Conservation (phyloP, 306 rosid species). For the Gleditsia sinensis region DNA sequence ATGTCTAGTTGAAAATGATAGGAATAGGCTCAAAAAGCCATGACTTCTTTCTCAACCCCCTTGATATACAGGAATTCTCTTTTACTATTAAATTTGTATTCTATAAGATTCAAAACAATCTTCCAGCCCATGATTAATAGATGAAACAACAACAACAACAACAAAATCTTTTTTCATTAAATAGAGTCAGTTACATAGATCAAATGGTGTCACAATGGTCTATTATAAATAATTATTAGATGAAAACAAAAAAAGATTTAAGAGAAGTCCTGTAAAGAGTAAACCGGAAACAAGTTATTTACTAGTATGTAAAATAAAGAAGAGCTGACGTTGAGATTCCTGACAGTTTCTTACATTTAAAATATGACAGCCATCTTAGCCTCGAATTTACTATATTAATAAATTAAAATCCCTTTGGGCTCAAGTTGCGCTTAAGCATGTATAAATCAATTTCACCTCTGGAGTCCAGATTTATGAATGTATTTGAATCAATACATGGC, state of each 20-base stretch:
- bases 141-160: too few relatives aligned
- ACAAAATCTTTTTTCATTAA: too few relatives aligned
- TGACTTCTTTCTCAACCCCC: neutral
- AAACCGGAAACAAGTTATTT: neutral
- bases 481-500: slow-evolving; percentile 13
- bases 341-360: neutral
- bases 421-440: neutral
- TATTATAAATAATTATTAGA: slow-evolving; percentile 1
- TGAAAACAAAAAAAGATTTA: neutral
- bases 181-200: too few relatives aligned
- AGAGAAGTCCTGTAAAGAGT: neutral
- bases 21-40: neutral
- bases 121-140: neutral
- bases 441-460: neutral
- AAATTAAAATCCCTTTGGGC: neutral
- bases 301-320: neutral
- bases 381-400: neutral
- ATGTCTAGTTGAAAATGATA: neutral
- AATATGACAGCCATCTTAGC: neutral
- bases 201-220: too few relatives aligned
- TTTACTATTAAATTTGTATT: neutral
- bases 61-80: neutral
- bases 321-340: neutral
- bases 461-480: neutral
- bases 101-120: neutral